Evolutionary conservation across 1,284 basidiomycete species (phyloP).

Genomic region (Pseudozyma tsukubaensis): DNA sequence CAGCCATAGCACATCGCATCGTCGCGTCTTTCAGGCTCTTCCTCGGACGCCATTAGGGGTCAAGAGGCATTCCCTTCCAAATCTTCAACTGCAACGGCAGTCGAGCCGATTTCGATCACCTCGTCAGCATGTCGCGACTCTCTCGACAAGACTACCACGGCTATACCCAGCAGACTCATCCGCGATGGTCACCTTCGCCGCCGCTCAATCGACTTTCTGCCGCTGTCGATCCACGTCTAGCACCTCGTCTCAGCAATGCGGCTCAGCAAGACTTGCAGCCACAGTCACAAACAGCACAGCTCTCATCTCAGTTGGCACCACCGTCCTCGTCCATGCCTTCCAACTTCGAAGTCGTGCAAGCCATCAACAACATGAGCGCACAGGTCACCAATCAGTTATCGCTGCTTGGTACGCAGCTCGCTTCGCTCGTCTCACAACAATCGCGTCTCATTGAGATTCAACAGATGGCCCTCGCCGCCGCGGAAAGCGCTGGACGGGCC

Average conservation of each 20-base stretch:
- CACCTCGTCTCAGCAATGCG: constrained; percentile 32
- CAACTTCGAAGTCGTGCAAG: constrained; percentile 44
- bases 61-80: no score
- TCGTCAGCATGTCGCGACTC: constrained; percentile 39
- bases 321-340: constrained; percentile 13
- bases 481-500: constrained; percentile 15
- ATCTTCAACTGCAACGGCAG: background rate
- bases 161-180: constrained; percentile 36
- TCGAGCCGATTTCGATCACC: background rate
- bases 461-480: constrained; percentile 26
- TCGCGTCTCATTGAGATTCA: constrained; percentile 49
- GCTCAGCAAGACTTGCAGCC: constrained; percentile 34
- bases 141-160: constrained; percentile 46
- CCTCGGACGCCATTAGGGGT: background rate
- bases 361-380: constrained; percentile 43
- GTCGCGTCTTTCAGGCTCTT: background rate
- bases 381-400: constrained; percentile 47
- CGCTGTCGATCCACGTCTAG: constrained; percentile 32
- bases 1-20: no score
- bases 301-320: constrained; percentile 20
- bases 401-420: constrained; percentile 43
- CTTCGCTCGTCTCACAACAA: constrained; percentile 44
- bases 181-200: constrained; percentile 47
- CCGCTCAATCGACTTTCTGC: constrained; percentile 44
- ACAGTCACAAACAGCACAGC: constrained; percentile 32